Evolutionary conservation across 441 rosid species (phyloP).

Genomic region (Gossypium gossypioides): DNA sequence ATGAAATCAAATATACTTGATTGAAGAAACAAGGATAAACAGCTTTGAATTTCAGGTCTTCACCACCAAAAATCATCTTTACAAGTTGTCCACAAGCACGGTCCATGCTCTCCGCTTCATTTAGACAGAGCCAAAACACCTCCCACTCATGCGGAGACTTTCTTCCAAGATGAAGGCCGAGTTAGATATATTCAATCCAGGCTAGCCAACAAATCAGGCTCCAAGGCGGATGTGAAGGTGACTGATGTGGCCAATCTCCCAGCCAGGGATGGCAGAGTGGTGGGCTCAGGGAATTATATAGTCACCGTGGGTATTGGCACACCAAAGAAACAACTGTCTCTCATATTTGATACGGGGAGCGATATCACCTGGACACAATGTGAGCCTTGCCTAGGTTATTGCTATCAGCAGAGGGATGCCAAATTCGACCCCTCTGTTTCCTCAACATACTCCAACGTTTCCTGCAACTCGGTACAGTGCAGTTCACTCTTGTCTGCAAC

Average conservation of each 20-base stretch:
- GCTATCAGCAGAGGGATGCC: conserved; percentile 43
- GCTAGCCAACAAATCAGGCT: conserved; percentile 16
- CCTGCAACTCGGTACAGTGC: conserved; percentile 36
- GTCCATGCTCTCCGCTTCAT: conserved; percentile 43
- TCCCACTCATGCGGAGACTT: conserved; percentile 34
- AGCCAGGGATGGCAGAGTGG: conserved; percentile 34
- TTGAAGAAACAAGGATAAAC: too few species aligned
- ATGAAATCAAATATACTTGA: too few species aligned
- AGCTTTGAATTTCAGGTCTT: conserved; percentile 19
- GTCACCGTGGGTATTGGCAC: conserved; percentile 60
- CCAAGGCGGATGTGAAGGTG: conserved; percentile 13
- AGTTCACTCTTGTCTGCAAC: conserved; percentile 35
- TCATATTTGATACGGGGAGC: conserved; percentile 61
- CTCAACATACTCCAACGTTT: conserved; percentile 37
- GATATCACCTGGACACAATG: conserved; percentile 73
- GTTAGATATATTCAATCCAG: conserved; percentile 41
- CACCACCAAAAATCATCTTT: conserved; percentile 30
- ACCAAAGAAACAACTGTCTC: conserved; percentile 32
- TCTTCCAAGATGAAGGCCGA: conserved; percentile 45
- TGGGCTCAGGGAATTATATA: conserved; percentile 54
- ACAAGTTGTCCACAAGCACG: conserved; percentile 51
- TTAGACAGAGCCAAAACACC: conserved; percentile 9
- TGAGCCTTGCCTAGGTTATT: conserved; percentile 39
- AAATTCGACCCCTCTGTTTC: conserved; percentile 40
- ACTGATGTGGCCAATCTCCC: conserved; percentile 32